A percentile compares a stretch with the other conserved stretches of the same genome.
These are phyloP conservation scores for Batkoa obscura DNA, from an alignment of 371 early-diverging fungal species.

Conservation along the genomic window DNA sequence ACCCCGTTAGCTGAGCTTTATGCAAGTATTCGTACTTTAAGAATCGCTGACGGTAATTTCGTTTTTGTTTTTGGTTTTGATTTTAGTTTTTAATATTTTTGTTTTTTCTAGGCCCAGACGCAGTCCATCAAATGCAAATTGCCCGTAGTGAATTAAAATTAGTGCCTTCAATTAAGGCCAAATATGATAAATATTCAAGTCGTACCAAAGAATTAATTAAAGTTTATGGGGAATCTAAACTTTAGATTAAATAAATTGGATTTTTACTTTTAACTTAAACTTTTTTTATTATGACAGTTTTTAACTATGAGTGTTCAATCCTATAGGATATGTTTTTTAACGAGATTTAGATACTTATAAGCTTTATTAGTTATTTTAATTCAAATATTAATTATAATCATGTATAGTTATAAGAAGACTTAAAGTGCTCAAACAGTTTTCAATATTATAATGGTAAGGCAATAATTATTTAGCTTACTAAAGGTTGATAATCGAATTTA, in stretches of 20 bases:
- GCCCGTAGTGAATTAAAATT: conserved; percentile 37
- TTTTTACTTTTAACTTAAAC: too few species aligned
- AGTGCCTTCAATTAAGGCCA: conserved; percentile 6
- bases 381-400: too few species aligned
- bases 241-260: neutral
- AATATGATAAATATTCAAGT: neutral
- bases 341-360: too few species aligned
- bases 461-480: too few species aligned
- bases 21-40: conserved; percentile 62
- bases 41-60: conserved; percentile 62
- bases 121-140: conserved; percentile 57
- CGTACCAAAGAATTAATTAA: neutral
- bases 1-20: conserved; percentile 67
- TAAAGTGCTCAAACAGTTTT: too few species aligned
- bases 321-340: too few species aligned
- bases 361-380: too few species aligned
- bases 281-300: too few species aligned
- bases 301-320: too few species aligned
- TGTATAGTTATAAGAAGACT: too few species aligned
- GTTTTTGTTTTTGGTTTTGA: neutral
- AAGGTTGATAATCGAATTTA: too few species aligned
- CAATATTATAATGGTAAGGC: too few species aligned
- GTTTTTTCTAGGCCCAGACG: conserved; percentile 37
- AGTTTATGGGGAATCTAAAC: neutral
- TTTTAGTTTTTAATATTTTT: neutral